These are phyloP conservation scores for Diacronema lutheri DNA, from an alignment of 78 protist species.

Conservation along the genomic window DNA sequence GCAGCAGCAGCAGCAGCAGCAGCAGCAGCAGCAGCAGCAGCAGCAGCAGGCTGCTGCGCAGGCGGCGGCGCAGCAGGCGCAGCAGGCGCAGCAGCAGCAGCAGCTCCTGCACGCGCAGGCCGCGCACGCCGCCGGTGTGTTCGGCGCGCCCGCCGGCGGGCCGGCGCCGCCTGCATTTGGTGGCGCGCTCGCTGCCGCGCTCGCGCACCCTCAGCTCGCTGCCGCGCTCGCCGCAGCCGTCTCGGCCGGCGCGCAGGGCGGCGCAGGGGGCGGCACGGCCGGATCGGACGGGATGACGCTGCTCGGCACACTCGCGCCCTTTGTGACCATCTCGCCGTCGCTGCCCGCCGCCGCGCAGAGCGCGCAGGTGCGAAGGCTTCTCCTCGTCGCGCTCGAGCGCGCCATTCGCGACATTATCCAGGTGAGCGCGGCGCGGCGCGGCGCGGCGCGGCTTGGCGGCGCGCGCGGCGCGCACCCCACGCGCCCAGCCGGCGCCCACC, in stretches of 20 bases:
- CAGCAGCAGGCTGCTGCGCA: too few relatives aligned
- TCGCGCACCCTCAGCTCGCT: not conserved
- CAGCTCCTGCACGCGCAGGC: slow-evolving; percentile 5
- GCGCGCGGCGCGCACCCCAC: too few relatives aligned
- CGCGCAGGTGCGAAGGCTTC: slow-evolving; percentile 31
- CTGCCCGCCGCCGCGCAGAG: slow-evolving; percentile 18
- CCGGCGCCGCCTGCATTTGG: not conserved
- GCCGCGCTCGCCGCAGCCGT: not conserved
- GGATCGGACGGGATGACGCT: not conserved
- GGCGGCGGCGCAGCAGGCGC: slow-evolving; percentile 26
- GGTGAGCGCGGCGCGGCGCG: not conserved
- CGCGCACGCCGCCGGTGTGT: not conserved
- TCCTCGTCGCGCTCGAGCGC: slow-evolving; percentile 70
- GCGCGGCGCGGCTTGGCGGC: too few relatives aligned
- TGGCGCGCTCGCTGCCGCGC: not conserved
- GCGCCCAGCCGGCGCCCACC: too few relatives aligned
- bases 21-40: not conserved
- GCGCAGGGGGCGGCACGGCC: not conserved
- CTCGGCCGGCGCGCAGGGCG: not conserved
- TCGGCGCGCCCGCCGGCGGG: slow-evolving; percentile 14
- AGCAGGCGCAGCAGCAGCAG: slow-evolving; percentile 14
- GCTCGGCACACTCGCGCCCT: not conserved
- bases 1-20: slow-evolving; percentile 48
- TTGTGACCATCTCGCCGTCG: slow-evolving; percentile 23
- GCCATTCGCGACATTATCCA: slow-evolving; percentile 76